Conservation (phyloP, 2,329 filamentous ascomycete species). For the Alternaria triticimaculans region DNA sequence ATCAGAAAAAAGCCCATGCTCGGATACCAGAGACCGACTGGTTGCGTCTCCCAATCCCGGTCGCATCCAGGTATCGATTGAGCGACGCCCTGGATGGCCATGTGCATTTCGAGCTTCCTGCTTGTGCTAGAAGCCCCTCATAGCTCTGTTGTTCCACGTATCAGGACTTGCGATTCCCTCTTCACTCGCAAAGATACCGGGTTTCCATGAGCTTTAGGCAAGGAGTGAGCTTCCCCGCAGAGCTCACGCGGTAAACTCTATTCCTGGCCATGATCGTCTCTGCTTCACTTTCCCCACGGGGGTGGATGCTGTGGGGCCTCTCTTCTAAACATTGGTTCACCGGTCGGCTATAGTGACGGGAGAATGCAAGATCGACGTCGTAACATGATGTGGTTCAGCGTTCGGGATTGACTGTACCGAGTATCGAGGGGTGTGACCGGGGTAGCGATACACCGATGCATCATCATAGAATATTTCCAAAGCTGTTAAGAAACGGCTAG, state of each 20-base stretch:
- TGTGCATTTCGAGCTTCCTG: neutral
- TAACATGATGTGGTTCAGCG: neutral
- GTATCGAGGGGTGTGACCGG: slow-evolving; percentile 8
- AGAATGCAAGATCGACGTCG: slow-evolving; percentile 14
- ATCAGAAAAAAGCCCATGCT: neutral
- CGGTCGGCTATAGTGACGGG: neutral
- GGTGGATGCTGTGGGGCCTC: slow-evolving; percentile 9
- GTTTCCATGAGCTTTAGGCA: neutral
- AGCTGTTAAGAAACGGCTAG: slow-evolving; percentile 10
- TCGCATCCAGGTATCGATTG: neutral
- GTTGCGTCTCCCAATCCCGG: neutral
- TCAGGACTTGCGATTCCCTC: neutral
- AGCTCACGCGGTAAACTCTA: neutral
- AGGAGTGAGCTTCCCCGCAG: slow-evolving; percentile 13
- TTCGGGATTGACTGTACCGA: slow-evolving; percentile 19
- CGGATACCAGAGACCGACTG: slow-evolving; percentile 5
- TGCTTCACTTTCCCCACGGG: slow-evolving; percentile 13
- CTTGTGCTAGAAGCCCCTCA: neutral
- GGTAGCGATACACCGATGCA: slow-evolving; percentile 14
- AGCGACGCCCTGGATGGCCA: neutral
- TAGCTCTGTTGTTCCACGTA: slow-evolving; percentile 11
- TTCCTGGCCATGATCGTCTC: neutral
- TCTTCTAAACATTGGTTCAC: neutral
- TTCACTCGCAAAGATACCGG: neutral
- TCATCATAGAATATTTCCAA: slow-evolving; percentile 3